Evolutionary conservation across 2,329 filamentous ascomycete species (phyloP).

Genomic region (Drechmeria coniospora): DNA sequence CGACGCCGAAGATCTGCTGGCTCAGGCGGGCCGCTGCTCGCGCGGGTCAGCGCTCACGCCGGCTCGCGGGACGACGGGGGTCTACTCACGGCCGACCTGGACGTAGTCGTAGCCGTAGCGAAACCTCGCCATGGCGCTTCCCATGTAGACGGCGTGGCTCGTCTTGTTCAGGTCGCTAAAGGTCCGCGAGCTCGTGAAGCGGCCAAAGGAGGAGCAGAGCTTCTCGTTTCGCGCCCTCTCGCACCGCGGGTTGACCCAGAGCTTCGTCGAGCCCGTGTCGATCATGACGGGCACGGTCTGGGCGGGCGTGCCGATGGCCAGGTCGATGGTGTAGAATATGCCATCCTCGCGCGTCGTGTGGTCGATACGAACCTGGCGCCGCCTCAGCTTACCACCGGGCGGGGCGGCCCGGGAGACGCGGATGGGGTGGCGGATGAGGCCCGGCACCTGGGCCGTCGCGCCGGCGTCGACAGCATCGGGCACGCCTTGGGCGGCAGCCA

Average conservation of each 20-base stretch:
- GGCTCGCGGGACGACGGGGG: background rate
- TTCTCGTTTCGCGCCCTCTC: constrained; percentile 8
- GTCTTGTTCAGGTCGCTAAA: constrained; percentile 7
- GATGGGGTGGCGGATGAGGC: no score
- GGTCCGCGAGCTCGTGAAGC: constrained; percentile 10
- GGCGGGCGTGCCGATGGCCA: constrained; percentile 14
- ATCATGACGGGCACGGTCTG: constrained; percentile 18
- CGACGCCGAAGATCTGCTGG: constrained; percentile 16
- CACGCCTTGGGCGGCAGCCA: no score
- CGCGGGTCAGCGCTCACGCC: background rate
- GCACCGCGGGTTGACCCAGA: constrained; percentile 24
- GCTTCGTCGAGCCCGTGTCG: constrained; percentile 21
- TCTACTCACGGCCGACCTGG: constrained; percentile 12
- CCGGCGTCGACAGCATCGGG: no score
- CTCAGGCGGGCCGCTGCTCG: constrained; percentile 9
- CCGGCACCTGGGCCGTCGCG: no score
- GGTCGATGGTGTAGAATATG: background rate
- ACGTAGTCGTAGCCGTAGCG: constrained; percentile 14
- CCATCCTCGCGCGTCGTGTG: no score
- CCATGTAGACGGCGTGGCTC: constrained; percentile 10
- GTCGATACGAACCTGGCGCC: no score
- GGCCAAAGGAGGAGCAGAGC: constrained; percentile 10
- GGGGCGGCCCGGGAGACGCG: no score
- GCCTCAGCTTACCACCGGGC: no score
- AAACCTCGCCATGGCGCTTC: constrained; percentile 5